Evolutionary conservation across 2,329 filamentous ascomycete genomes (phyloP), one percentile per base, ranked within the genome.

Genomic region (Lachnellula cervina): DNA sequence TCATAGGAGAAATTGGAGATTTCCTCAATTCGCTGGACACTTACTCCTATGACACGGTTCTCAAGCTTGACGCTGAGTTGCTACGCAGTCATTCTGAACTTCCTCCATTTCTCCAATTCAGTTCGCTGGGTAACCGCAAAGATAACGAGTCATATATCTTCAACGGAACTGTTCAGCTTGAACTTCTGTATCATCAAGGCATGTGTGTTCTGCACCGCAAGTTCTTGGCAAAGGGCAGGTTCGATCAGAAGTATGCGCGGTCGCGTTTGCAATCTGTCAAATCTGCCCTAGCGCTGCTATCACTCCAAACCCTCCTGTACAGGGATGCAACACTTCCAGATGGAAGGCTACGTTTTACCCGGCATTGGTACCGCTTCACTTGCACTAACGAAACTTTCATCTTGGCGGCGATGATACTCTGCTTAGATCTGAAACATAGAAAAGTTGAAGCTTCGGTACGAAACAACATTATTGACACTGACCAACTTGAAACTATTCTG

Each of bases 181-280:
- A 92, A 59, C 85, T 93, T 50, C 74, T 96, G 2, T 95, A 90
- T 65, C 84, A 93, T 60, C 95, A 95, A 73, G 88, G 90, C 25
- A 80, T 94, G 65, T 94, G 90, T 64, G 81, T 96, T 32, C 79
- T 97, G 25, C 93, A 97, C 70, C 82, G 90, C 50, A 90, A 90
- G 59, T 96, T 92, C 69, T 79, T 96, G 54, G 77, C 82, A 6
- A 81, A 84, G 56, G 88, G 90, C 2, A 78, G 88, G 48, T 81
- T 87, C 56, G 91, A 91, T 62, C 77, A 87, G 5, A 81, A 90
- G 13, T 97, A 94, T 66, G 82, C 84, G 4, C 89, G 92, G 66
- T 96, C 90, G 6, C 83, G 91, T n/a, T 57, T 62, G 14, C 58
- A 66, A 14, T 68, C 64, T 49, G 58, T 67, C 50, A 51, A 57